These are phyloP conservation scores for Alternaria burnsii DNA, from an alignment of 2,329 filamentous ascomycete species.

Conservation along the genomic window DNA sequence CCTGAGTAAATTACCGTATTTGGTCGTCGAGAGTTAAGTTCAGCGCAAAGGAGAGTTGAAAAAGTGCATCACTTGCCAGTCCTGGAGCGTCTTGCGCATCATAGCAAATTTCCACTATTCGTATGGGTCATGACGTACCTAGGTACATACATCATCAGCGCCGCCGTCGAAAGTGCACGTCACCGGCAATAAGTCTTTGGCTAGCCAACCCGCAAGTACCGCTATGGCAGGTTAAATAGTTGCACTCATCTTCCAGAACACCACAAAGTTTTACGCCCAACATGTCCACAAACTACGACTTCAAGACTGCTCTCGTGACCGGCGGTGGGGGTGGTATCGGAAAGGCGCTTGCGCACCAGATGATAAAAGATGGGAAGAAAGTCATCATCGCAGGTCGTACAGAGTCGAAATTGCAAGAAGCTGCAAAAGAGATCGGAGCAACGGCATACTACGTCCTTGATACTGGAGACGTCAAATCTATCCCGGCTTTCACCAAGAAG, in stretches of 20 bases:
- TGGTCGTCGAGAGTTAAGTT: neutral
- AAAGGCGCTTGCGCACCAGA: slow-evolving; percentile 57
- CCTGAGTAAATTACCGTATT: neutral
- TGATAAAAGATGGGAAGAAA: slow-evolving; percentile 57
- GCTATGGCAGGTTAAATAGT: neutral
- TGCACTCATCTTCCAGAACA: neutral
- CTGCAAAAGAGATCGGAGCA: slow-evolving; percentile 56
- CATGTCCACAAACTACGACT: slow-evolving; percentile 41
- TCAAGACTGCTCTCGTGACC: slow-evolving; percentile 56
- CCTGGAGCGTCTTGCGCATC: neutral
- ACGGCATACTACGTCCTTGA: slow-evolving; percentile 63
- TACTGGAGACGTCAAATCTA: slow-evolving; percentile 56
- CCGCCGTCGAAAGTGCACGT: neutral
- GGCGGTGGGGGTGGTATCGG: slow-evolving; percentile 63
- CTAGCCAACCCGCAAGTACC: neutral
- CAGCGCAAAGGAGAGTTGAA: neutral
- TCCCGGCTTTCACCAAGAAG: slow-evolving; percentile 57
- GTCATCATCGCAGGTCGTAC: slow-evolving; percentile 65
- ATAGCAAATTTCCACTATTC: neutral
- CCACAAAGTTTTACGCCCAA: neutral
- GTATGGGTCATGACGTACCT: slow-evolving; percentile 1
- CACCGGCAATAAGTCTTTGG: neutral
- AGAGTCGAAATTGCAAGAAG: slow-evolving; percentile 60
- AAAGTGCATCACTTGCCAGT: neutral
- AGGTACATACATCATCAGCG: neutral